These are phyloP conservation scores for Irpex lacteus DNA, from an alignment of 1,284 basidiomycete species.

Conservation along the genomic window DNA sequence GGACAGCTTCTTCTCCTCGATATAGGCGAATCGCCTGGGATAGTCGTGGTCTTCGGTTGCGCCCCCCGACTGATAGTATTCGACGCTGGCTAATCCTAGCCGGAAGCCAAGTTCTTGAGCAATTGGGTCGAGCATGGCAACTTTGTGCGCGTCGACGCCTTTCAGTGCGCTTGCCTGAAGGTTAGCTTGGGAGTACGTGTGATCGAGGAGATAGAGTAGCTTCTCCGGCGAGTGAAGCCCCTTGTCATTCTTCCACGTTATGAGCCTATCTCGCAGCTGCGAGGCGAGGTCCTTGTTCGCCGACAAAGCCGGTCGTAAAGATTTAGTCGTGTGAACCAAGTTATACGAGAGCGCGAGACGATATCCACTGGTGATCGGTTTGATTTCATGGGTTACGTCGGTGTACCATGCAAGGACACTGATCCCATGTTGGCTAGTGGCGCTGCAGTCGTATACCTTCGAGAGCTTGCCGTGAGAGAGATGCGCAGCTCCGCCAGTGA, in stretches of 20 bases:
- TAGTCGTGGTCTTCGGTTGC: slow-evolving; percentile 27
- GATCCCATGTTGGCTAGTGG: slow-evolving; percentile 27
- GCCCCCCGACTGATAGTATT: slow-evolving; percentile 31
- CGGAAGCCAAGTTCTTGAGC: slow-evolving; percentile 20
- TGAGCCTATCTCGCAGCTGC: slow-evolving; percentile 14
- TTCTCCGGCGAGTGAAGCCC: slow-evolving; percentile 11
- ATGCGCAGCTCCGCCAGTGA: slow-evolving; percentile 40
- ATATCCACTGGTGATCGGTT: slow-evolving; percentile 41
- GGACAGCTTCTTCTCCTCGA: neutral
- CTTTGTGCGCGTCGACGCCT: slow-evolving; percentile 21
- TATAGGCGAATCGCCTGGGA: neutral
- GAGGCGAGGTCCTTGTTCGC: slow-evolving; percentile 3
- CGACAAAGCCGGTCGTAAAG: slow-evolving; percentile 16
- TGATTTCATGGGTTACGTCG: slow-evolving; percentile 44
- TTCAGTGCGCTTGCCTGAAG: slow-evolving; percentile 22
- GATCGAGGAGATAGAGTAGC: slow-evolving; percentile 23
- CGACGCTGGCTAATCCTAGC: slow-evolving; percentile 36
- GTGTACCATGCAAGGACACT: slow-evolving; percentile 46
- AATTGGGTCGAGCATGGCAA: slow-evolving; percentile 17
- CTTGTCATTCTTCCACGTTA: slow-evolving; percentile 18
- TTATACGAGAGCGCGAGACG: slow-evolving; percentile 45
- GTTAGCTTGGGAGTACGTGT: slow-evolving; percentile 23
- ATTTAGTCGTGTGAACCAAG: slow-evolving; percentile 24
- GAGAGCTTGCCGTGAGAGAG: slow-evolving; percentile 33
- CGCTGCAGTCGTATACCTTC: slow-evolving; percentile 32